Evolutionary conservation across 352 stramenopile species (phyloP).

Genomic region (Pythium volutum): DNA sequence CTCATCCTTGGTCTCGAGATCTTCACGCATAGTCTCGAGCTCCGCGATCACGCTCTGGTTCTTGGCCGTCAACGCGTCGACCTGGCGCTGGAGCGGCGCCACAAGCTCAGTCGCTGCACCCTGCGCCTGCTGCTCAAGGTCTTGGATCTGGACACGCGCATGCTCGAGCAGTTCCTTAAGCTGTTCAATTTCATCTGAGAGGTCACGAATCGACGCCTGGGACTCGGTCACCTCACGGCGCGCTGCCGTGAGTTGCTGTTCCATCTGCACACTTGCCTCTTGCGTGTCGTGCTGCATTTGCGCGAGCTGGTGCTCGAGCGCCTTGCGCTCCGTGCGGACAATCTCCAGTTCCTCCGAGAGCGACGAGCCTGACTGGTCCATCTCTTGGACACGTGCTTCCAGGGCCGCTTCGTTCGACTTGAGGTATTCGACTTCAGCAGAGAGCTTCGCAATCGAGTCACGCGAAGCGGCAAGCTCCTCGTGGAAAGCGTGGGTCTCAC

Average conservation of each 20-base stretch:
- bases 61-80: constrained; percentile 63
- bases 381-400: constrained; percentile 9
- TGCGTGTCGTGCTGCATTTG: constrained; percentile 34
- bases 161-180: constrained; percentile 44
- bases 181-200: constrained; percentile 50
- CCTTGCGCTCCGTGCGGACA: constrained; percentile 31
- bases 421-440: constrained; percentile 15
- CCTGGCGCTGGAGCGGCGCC: constrained; percentile 38
- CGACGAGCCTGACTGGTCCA: constrained; percentile 16
- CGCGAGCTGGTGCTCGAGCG: constrained; percentile 36
- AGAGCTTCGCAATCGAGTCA: constrained; percentile 6
- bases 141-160: constrained; percentile 33
- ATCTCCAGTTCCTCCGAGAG: constrained; percentile 40
- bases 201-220: constrained; percentile 32
- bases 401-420: constrained; percentile 19
- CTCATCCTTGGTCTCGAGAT: constrained; percentile 45
- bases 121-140: constrained; percentile 48
- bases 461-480: constrained; percentile 8
- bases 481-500: constrained; percentile 15
- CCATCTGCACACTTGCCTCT: constrained; percentile 29
- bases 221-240: constrained; percentile 22
- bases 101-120: constrained; percentile 32
- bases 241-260: constrained; percentile 15
- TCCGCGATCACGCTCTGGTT: constrained; percentile 55
- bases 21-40: constrained; percentile 42